phyloP scores from a whole-genome alignment of 2,329 filamentous ascomycete species.

The Alternaria longipes region DNA sequence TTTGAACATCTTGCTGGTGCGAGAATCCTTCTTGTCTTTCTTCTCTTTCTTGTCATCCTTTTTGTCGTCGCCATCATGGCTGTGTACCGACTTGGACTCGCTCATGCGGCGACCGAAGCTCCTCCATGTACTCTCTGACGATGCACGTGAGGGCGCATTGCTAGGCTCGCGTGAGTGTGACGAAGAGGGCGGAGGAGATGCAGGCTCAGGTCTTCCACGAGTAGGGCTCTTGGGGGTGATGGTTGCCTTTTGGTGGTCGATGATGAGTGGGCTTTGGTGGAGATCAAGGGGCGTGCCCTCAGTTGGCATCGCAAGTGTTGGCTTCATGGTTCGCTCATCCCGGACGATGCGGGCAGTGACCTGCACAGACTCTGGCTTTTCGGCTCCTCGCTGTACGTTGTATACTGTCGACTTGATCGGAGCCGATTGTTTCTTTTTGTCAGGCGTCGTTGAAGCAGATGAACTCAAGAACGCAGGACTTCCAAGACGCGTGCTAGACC shows the following conservation, averaged over 20 bases:
- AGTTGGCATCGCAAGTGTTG: slow-evolving; percentile 50
- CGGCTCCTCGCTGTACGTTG: slow-evolving; percentile 51
- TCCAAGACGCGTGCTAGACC: slow-evolving; percentile 41
- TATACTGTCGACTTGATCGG: slow-evolving; percentile 48
- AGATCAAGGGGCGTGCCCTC: slow-evolving; percentile 64
- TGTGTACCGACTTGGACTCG: slow-evolving; percentile 45
- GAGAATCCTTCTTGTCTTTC: slow-evolving; percentile 64
- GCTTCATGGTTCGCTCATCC: slow-evolving; percentile 58
- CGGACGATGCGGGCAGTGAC: slow-evolving; percentile 86
- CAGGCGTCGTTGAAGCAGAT: slow-evolving; percentile 40
- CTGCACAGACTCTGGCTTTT: slow-evolving; percentile 78
- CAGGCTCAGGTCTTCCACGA: slow-evolving; percentile 41
- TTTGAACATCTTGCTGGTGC: slow-evolving; percentile 70
- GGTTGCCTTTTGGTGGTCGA: slow-evolving; percentile 67
- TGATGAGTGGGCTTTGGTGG: slow-evolving; percentile 66
- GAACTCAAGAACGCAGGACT: slow-evolving; percentile 40
- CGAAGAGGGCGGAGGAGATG: slow-evolving; percentile 44
- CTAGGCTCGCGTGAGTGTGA: slow-evolving; percentile 44
- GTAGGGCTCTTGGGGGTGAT: slow-evolving; percentile 37
- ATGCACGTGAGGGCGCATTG: slow-evolving; percentile 46
- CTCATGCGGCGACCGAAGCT: slow-evolving; percentile 50
- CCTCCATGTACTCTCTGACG: slow-evolving; percentile 53
- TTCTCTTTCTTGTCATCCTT: slow-evolving; percentile 57
- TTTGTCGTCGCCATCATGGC: slow-evolving; percentile 52
- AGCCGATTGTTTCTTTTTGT: slow-evolving; percentile 34